Evolutionary conservation across 176 grass and related monocot species (phyloP), one percentile per base, ranked within the genome.

Genomic region (Echinochloa phyllopogon): DNA sequence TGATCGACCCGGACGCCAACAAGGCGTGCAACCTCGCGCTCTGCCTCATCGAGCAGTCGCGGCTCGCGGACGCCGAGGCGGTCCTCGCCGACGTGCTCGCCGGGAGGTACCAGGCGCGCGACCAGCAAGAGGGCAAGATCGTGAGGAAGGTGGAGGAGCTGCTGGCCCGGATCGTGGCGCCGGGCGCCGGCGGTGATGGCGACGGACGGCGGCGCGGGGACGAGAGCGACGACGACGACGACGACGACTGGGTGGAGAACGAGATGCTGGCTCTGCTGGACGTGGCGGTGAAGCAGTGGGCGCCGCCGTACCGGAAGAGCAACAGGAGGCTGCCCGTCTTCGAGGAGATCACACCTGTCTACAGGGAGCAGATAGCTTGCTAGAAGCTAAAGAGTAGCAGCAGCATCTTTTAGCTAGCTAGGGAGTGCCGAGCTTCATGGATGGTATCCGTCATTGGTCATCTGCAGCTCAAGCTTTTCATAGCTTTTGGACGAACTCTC

Each of bases 1-100:
- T 94, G 90, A 85, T 97, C 67, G 94, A 97, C 69, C 86, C 92
- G 4, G 92, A 97, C 82, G 92, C 88, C 13, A 97, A 97, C 85
- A 94, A 92, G 82, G 94, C 94, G 1, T 94, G 85, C 87, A 97
- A 97, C 85, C 92, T 97, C 18, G 84, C 85, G 74, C 67, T 87
- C 14, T 94, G 94, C 84, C 92, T 97, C 68, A 75, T 97, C 41
- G 87, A 94, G 72, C 90, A 94, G 76, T 69, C 83, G 11, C 86
- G 92, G 23, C 29, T 87, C 51, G 72, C 66, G 10, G 94, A 97
- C 75, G 94, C 94, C 5, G 67, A 82, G 77, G 18, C 43, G 21
- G 90, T 94, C 38, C 88, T 97, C 14, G 51, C 44, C 17, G 83
- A 80, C 44, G 86, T 97, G 21, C 76, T 92, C 69, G 71, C 72